A percentile compares a stretch with the other conserved stretches of the same genome.
Conservation (phyloP, 805 yeast species). For the Helenozyma rhizophorensis region DNA sequence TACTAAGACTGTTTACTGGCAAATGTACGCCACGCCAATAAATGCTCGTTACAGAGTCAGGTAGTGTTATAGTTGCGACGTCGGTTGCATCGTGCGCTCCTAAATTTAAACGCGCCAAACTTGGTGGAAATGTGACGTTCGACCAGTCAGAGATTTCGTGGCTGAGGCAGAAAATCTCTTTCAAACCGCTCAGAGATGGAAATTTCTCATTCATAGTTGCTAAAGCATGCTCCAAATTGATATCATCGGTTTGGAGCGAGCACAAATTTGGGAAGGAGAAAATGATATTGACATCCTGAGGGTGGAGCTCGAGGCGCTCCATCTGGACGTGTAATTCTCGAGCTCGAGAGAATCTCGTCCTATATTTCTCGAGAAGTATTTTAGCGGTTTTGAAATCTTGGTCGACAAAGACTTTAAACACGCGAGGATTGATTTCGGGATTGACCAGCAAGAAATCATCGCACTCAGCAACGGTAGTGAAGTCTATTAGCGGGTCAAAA, state of each 20-base stretch:
- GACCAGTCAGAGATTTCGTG: slow-evolving; percentile 30
- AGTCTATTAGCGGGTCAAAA: slow-evolving; percentile 9
- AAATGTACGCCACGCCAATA: too few species aligned
- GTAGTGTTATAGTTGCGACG: slow-evolving; percentile 21
- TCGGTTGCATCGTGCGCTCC: slow-evolving; percentile 30
- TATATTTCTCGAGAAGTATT: slow-evolving; percentile 19
- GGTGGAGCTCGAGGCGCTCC: slow-evolving; percentile 21
- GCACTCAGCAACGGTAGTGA: slow-evolving; percentile 26
- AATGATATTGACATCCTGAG: slow-evolving; percentile 19
- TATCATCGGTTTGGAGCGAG: slow-evolving; percentile 26
- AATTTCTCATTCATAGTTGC: slow-evolving; percentile 4
- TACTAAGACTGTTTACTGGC: slow-evolving; percentile 17
- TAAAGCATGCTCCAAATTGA: slow-evolving; percentile 13
- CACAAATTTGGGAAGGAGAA: slow-evolving; percentile 22
- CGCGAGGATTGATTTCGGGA: slow-evolving; percentile 25
- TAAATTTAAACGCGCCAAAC: slow-evolving; percentile 26
- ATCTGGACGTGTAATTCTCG: slow-evolving; percentile 23
- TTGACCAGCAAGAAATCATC: slow-evolving; percentile 29
- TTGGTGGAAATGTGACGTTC: slow-evolving; percentile 21
- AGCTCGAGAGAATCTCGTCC: slow-evolving; percentile 13
- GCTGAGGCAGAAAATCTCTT: slow-evolving; percentile 29
- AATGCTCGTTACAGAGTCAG: slow-evolving; percentile 21
- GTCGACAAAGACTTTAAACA: slow-evolving; percentile 25
- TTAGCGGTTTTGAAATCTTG: slow-evolving; percentile 27
- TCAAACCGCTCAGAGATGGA: slow-evolving; percentile 10